Base-by-base conservation (phyloP, 805 yeast genomes). In the Wickerhamomyces chambardii region DNA sequence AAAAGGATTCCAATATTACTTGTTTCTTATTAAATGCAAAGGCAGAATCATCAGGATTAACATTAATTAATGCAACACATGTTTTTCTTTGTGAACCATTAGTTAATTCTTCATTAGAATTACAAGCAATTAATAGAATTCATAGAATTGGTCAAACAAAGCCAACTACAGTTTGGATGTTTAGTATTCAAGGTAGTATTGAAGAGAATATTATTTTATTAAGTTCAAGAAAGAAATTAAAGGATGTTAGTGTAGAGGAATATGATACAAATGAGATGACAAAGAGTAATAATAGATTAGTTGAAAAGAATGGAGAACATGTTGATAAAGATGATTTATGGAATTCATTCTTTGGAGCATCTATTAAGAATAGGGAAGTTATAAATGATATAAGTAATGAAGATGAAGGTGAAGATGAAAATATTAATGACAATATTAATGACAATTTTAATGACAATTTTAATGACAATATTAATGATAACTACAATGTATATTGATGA, bases 81-180 rank as follows among this genome's bases (percentile, higher is more conserved):
- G 90, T 92, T 0, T 81, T 89, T 41, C 55, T 92, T 5, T 84
- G 97, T 55, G 98, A 92, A 58, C 97, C 98, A 1, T 65, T 92
- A 38, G 80, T 92, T 14, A 87, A 87, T 48, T 75, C 89, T 1
- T 81, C 95, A 3, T 65, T 87, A 32, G 97, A 92, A 47, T 53
- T 85, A 14, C 98, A 90, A 53, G 97, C 97, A 0, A 82, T 89
- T 36, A 84, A 94, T 33, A 70, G 98, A 42, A 77, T 92, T 30
- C 95, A 90, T 52, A 64, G 98, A 42, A 89, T 90, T 51, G 98
- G 98, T 0, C 98, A 92, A 56, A 70, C 67, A 3, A 63, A 68
- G 30, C 76, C 73, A 14, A 92, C 98, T 0, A 81, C 78, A 2
- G 95, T 90, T 2, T 92, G 97, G 96, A 80, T 83, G 73, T 87